These are phyloP conservation scores for Dictyostelium capitatum DNA, from an alignment of 78 protist species.

Conservation along the genomic window DNA sequence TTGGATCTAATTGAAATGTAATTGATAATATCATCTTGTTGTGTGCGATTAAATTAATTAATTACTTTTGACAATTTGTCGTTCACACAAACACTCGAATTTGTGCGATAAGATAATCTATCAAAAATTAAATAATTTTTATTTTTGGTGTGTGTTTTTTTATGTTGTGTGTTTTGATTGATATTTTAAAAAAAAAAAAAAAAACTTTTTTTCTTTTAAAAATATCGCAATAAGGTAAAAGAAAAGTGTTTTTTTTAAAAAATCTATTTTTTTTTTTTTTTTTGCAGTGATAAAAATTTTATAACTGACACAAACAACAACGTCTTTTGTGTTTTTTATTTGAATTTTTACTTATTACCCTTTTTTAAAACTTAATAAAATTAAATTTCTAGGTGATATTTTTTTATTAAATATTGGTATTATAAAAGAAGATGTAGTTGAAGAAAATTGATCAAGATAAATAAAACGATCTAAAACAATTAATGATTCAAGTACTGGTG, in stretches of 20 bases:
- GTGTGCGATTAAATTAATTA: too few species aligned
- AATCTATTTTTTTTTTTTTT: background rate
- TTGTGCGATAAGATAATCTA: background rate
- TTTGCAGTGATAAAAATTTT: background rate
- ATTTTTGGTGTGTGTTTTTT: background rate
- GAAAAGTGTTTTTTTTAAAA: background rate
- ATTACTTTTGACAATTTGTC: background rate
- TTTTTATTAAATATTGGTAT: constrained; percentile 47
- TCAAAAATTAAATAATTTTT: background rate
- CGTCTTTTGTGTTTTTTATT: background rate
- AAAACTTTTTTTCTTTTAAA: background rate
- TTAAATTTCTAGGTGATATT: constrained; percentile 52
- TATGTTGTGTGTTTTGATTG: too few species aligned
- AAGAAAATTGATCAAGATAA: constrained; percentile 23
- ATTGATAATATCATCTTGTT: constrained; percentile 47
- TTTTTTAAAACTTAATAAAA: constrained; percentile 20
- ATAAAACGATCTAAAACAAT: constrained; percentile 53
- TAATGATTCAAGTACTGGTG: constrained; percentile 48
- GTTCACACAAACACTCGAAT: background rate
- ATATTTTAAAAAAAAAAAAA: background rate
- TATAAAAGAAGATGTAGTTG: constrained; percentile 8
- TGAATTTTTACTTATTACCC: background rate
- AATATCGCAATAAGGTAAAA: too few species aligned
- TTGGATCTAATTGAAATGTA: constrained; percentile 46
- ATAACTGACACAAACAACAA: background rate